Evolutionary conservation across 768 basidiomycete genomes (phyloP), one percentile per base, ranked within the genome.

Genomic region (Boletellus emodensis): DNA sequence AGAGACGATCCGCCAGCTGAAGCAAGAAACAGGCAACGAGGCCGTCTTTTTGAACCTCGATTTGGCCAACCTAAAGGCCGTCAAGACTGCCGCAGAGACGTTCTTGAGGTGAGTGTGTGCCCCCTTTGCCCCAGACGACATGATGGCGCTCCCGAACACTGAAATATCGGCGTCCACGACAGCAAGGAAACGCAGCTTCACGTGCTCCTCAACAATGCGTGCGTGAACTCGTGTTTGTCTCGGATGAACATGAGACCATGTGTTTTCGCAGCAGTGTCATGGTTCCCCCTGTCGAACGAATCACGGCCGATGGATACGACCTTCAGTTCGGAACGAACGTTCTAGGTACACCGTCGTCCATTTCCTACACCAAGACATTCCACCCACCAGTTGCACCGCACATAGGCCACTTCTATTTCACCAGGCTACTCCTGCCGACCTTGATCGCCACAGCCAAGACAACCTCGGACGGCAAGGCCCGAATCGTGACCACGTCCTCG

Each of bases 401-500:
- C 22, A 3, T 51, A 81, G 83, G 85, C 2, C 85, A 81, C 59
- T 82, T 76, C 58, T 75, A 79, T 57, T 73, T 87, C 50, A 85
- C 83, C 2, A 68, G 70, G 40, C 69, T 77, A 14, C 73, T 84
- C 38, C 66, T 82, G 24, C 79, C 81, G 6, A 68, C 68, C 5
- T 69, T 81, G 26, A 59, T 73, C 18, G 65, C 69, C 4, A 74
- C 71, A 2, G 71, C 75, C 15, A 66, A 64, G 32, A 56, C 64
- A 6, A 62, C 72, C 6, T 60, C 72, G 1, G 74, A 75, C 26
- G 67, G 71, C 41, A 74, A 74, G 39, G 64, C 72, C 3, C 79
- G 82, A 35, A 62, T 83, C 33, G 66, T 83, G 37, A 77, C 69
- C 6, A 70, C 72, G 10, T 72, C 78, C 6, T 81, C 81, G 5